Evolutionary conservation across 1,284 basidiomycete species (phyloP).

Genomic region (Boletus semigastroideus): DNA sequence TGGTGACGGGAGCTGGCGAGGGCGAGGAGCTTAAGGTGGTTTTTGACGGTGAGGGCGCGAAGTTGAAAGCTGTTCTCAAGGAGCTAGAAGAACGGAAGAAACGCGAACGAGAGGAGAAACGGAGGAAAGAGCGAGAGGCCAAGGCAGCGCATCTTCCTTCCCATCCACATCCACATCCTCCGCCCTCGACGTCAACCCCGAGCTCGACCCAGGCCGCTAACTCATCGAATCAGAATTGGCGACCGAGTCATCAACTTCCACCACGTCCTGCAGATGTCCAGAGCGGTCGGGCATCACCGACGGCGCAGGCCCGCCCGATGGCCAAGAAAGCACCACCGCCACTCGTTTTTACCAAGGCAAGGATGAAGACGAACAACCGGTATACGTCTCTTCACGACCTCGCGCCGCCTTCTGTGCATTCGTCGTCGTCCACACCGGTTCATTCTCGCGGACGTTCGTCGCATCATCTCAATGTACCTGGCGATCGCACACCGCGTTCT

Average conservation of each 20-base stretch:
- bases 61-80: constrained; percentile 57
- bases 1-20: constrained; percentile 33
- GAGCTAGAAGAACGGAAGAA: constrained; percentile 58
- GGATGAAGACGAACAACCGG: constrained; percentile 26
- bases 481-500: constrained; percentile 32
- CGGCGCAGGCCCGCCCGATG: constrained; percentile 32
- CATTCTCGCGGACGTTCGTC: constrained; percentile 28
- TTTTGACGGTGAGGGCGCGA: constrained; percentile 61
- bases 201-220: constrained; percentile 31
- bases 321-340: constrained; percentile 27
- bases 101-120: constrained; percentile 49
- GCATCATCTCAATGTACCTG: constrained; percentile 16
- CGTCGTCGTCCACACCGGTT: constrained; percentile 32
- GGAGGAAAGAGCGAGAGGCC: constrained; percentile 38
- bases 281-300: constrained; percentile 31
- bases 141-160: constrained; percentile 19
- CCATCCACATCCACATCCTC: constrained; percentile 15
- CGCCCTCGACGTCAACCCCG: constrained; percentile 24
- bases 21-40: constrained; percentile 58
- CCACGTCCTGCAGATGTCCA: constrained; percentile 29
- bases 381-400: constrained; percentile 22
- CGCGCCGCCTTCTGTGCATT: constrained; percentile 20
- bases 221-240: constrained; percentile 20
- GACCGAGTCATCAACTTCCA: constrained; percentile 31
- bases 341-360: constrained; percentile 23